Conservation (phyloP, 2,329 filamentous ascomycete species). For the Malbranchea zuffiana region DNA sequence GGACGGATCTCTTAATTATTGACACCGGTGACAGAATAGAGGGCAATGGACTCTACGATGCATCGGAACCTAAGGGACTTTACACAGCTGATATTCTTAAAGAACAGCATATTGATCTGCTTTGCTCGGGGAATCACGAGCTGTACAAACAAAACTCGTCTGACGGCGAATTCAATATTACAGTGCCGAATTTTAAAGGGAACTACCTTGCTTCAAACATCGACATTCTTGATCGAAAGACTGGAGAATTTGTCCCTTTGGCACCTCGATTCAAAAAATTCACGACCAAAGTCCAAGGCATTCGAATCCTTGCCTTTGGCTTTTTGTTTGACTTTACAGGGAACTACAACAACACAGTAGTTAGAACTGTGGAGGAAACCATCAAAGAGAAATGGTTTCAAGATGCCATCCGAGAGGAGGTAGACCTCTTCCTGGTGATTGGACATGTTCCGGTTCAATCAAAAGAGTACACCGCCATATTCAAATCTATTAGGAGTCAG, state of each 20-base stretch:
- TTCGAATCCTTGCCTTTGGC: conserved; percentile 77
- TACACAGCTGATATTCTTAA: conserved; percentile 82
- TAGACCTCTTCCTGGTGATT: conserved; percentile 76
- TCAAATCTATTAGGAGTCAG: conserved; percentile 61
- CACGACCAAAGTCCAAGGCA: conserved; percentile 76
- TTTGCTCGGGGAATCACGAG: conserved; percentile 90
- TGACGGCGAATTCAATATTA: conserved; percentile 64
- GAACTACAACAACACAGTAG: conserved; percentile 82
- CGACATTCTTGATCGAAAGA: conserved; percentile 67
- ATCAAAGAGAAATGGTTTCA: conserved; percentile 84
- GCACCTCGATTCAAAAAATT: conserved; percentile 80
- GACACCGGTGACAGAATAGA: conserved; percentile 92
- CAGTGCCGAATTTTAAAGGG: conserved; percentile 69
- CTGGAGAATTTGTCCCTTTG: conserved; percentile 61
- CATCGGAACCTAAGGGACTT: conserved; percentile 72
- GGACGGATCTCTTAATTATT: conserved; percentile 78
- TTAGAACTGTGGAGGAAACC: conserved; percentile 67
- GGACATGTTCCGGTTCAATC: conserved; percentile 79
- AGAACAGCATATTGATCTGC: conserved; percentile 69
- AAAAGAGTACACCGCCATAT: conserved; percentile 66
- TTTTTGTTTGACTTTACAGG: conserved; percentile 90
- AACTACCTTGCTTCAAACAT: conserved; percentile 86
- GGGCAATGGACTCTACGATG: conserved; percentile 89
- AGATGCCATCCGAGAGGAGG: conserved; percentile 67
- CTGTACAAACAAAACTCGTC: conserved; percentile 74